These are phyloP conservation scores for Corniculantispora saksenae DNA, from an alignment of 2,329 filamentous ascomycete species.

Conservation along the genomic window DNA sequence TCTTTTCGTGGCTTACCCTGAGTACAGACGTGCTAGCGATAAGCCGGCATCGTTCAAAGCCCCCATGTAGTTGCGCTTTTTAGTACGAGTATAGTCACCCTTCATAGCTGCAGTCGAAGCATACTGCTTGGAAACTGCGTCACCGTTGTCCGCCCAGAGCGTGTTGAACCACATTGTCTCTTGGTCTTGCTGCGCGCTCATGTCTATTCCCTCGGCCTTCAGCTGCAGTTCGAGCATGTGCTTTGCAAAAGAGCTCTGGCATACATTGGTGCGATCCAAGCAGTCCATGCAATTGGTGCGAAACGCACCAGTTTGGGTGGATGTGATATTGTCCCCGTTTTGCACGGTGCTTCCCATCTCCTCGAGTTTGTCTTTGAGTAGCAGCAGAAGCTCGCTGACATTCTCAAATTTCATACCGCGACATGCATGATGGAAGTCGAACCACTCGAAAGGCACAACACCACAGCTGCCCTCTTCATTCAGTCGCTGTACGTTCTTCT, in stretches of 20 bases:
- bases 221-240: constrained; percentile 80
- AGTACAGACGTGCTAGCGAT: constrained; percentile 76
- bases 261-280: constrained; percentile 92
- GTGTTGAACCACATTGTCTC: constrained; percentile 92
- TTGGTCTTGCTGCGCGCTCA: constrained; percentile 74
- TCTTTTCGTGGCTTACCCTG: constrained; percentile 49
- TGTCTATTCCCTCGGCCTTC: constrained; percentile 71
- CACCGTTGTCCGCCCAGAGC: constrained; percentile 96
- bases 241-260: constrained; percentile 87
- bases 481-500: constrained; percentile 64
- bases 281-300: constrained; percentile 99
- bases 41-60: constrained; percentile 89
- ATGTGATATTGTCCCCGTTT: constrained; percentile 42
- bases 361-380: constrained; percentile 66
- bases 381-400: constrained; percentile 75
- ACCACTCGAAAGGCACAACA: constrained; percentile 77
- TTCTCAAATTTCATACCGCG: constrained; percentile 98
- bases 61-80: constrained; percentile 86
- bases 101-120: constrained; percentile 94
- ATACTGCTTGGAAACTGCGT: constrained; percentile 93
- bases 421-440: constrained; percentile 91
- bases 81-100: constrained; percentile 90
- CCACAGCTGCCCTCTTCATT: constrained; percentile 61
- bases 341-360: constrained; percentile 70
- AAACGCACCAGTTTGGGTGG: constrained; percentile 72